Evolutionary conservation across 768 basidiomycete genomes (phyloP), one percentile per base, ranked within the genome.

Genomic region (Xerocomellus amylosporus): DNA sequence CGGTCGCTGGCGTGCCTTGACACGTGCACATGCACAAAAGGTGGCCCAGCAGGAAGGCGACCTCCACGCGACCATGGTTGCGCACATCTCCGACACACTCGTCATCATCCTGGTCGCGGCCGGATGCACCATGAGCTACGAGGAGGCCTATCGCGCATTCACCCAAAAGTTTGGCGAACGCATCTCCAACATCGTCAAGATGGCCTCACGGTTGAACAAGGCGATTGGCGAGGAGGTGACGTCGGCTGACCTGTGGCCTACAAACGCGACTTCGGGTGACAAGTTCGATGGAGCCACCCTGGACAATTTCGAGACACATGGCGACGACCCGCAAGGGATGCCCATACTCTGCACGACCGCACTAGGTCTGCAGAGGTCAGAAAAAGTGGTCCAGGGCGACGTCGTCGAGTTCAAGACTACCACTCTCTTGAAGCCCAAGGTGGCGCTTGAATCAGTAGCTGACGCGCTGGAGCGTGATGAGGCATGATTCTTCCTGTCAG

Each of bases 161-260:
- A 62, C 69, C 4, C 69, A 69, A 60, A 66, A 65, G 56, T 73
- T 74, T 19, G 71, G 70, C 5, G 71, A 72, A 46, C 71, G 69
- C 8, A 43, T 72, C 6, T 68, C 69, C 46, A 73, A 71, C 45
- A 57, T 72, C 2, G 71, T 73, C 34, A 70, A 64, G 48, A 62
- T 69, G 67, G 66, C 72, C 0, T 44, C 60, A 1, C 61, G 68
- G 36, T 39, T 72, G 33, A 71, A 72, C 59, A 81, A 78, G 63
- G 79, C 78, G 12, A 76, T 85, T 45, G 83, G 83, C 1, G 81
- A 84, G 64, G 80, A 79, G 47, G 73, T 86, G 43, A 80, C 80
- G 2, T 79, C 77, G 2, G 79, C 78, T 49, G 84, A 85, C 58
- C 61, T 86, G 55, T 80, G 83, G 63, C 73, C 79, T 17, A 61